These are phyloP conservation scores for Cnidoscolus chayamansa DNA, from an alignment of 441 rosid species.

Conservation along the genomic window DNA sequence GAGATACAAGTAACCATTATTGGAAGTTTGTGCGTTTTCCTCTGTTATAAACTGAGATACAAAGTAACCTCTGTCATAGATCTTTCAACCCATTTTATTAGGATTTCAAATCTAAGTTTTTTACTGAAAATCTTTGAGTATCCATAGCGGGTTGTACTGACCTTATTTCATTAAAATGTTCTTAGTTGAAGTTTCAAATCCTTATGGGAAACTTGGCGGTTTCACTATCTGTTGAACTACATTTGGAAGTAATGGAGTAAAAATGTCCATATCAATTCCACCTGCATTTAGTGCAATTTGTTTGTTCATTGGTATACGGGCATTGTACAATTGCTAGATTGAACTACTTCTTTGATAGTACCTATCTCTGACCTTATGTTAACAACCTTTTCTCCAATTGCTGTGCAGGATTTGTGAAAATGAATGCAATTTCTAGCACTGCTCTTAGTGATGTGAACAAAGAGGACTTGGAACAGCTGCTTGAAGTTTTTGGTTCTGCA, in stretches of 20 bases:
- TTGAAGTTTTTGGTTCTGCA: conserved; percentile 43
- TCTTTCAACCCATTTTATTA: background rate
- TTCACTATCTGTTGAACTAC: background rate
- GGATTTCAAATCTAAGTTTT: background rate
- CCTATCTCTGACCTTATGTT: background rate
- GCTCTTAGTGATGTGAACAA: conserved; percentile 19
- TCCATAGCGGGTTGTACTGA: background rate
- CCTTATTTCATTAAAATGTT: background rate
- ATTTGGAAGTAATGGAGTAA: background rate
- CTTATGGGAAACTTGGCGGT: background rate
- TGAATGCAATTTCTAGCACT: conserved; percentile 15
- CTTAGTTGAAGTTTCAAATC: background rate
- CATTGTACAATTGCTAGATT: background rate
- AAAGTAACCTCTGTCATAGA: background rate
- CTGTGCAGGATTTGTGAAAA: conserved; percentile 19
- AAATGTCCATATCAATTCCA: background rate
- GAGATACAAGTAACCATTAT: background rate
- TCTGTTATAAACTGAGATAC: no score
- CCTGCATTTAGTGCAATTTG: background rate
- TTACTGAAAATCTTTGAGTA: background rate
- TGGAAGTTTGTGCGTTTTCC: background rate
- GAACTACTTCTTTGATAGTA: background rate
- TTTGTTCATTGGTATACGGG: background rate
- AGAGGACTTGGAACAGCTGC: conserved; percentile 30
- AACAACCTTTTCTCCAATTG: background rate